Evolutionary conservation across 2,329 filamentous ascomycete species (phyloP), one percentile per base, ranked within the genome.

Genomic region (Fusarium virguliforme): DNA sequence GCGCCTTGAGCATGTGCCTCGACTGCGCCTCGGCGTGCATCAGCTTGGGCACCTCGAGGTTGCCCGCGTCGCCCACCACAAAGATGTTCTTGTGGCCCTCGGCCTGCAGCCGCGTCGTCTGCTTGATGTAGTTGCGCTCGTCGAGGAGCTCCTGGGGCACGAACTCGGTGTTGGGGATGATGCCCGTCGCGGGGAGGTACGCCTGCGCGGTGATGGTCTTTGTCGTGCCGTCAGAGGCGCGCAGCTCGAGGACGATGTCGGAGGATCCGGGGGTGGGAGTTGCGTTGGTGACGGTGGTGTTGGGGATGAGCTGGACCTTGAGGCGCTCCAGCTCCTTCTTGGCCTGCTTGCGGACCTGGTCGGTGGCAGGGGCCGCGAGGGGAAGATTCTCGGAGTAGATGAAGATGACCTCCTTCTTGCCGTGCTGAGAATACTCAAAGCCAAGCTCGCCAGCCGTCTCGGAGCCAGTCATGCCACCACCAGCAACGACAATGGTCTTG

Each of bases 361-460:
- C 77, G 37, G 78, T 77, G 37, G 77, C 64, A 3, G 76, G 70
- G 3, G 77, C 51, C 22, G 75, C 60, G 26, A 86, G 78, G 1
- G 86, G 85, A 7, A 85, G 77, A 1, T 76, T 69, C 6, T 80
- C 77, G 15, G 75, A 74, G 59, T 82, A 79, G 51, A 87, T 71
- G 41, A 87, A 80, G 56, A 84, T 82, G 59, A 87, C 80, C 35
- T 85, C 78, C 79, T 88, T 88, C 22, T 73, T 76, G 32, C 82
- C 80, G 18, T 77, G 74, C 51, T 79, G 77, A 4, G 80, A 81
- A 71, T 85, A 88, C 71, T 83, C 81, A 18, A 81, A 81, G 8
- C 82, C 86, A 28, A 89, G 82, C 77, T 89, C 87, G 40, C 83
- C 87, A 5, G 82, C 83, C 8, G 85, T 79, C 76, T 89, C 87